Evolutionary conservation across 1,139 yeast species (phyloP), one percentile per base, ranked within the genome.

Genomic region (Pneumocystis sp.): DNA sequence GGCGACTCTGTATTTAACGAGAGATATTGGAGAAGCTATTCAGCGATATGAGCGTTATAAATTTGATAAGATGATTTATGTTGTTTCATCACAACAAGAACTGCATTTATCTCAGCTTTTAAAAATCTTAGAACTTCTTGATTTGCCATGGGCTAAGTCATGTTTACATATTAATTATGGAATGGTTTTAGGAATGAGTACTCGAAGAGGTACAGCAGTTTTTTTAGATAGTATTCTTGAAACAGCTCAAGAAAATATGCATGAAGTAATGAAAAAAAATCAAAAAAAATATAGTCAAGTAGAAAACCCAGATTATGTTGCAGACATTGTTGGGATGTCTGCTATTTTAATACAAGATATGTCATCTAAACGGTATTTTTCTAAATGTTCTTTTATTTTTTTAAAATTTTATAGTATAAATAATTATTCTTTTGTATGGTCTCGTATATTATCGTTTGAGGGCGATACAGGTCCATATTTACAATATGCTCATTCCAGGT

Each of bases 401-500:
- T 21, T 21, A 21, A 31, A 31, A 59, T 12, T 4, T 21, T 21
- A 59, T 42, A 59, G 98, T 78, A 84, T 91, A 77, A 90, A 93
- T 81, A 91, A 93, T 79, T 95, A 95, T 79, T 90, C 86, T 72
- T 95, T 95, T 79, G 89, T 90, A 78, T 93, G 98, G 99, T 91
- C 88, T 73, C 88, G 99, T 81, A 93, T 93, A 97, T 82, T 89
- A 64, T 89, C 97, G 6, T 91, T 95, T 71, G 99, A 93, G 81
- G 99, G 99, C 78, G 99, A 93, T 77, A 93, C 99, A 68, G 99
- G 99, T 75, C 98, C 99, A 68, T 93, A 95, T 79, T 83, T 93
- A 76, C 98, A 93, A 79, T 93, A 93, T 74, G 98, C 99, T 63
- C 99, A 93, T 78, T 90, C 98, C 60, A 89, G 99, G 78, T 84